Evolutionary conservation across 805 yeast genomes (phyloP).

Genomic region (Ogataea methanolica): DNA sequence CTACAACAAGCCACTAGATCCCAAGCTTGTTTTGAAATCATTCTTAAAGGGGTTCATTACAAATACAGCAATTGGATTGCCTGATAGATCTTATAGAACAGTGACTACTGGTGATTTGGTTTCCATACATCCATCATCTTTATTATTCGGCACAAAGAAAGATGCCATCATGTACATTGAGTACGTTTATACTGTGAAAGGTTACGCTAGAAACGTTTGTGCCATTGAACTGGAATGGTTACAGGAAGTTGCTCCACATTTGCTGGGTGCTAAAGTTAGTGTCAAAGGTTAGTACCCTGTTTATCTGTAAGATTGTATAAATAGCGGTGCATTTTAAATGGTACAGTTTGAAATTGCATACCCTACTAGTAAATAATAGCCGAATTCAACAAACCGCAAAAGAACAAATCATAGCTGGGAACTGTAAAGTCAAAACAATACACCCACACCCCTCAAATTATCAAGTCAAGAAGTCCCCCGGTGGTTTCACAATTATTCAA

Average conservation of each 20-base stretch:
- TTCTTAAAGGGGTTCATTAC: slow-evolving; percentile 80
- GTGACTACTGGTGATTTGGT: slow-evolving; percentile 79
- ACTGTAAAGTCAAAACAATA: too few species aligned
- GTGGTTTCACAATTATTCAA: too few species aligned
- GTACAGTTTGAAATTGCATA: too few species aligned
- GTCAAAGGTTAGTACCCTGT: slow-evolving; percentile 2
- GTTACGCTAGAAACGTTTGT: slow-evolving; percentile 88
- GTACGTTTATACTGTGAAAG: slow-evolving; percentile 87
- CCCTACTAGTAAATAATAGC: too few species aligned
- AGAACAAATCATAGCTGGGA: too few species aligned
- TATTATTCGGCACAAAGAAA: slow-evolving; percentile 72
- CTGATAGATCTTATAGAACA: slow-evolving; percentile 89
- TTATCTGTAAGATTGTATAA: background rate
- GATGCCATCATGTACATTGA: slow-evolving; percentile 95
- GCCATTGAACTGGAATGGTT: slow-evolving; percentile 80
- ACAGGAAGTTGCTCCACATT: slow-evolving; percentile 71
- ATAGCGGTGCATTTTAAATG: background rate
- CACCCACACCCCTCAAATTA: too few species aligned
- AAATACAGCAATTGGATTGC: slow-evolving; percentile 91
- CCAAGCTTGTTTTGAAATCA: slow-evolving; percentile 62
- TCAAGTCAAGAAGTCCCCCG: too few species aligned
- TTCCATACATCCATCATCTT: slow-evolving; percentile 86
- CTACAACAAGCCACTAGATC: slow-evolving; percentile 38
- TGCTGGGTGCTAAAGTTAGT: slow-evolving; percentile 39
- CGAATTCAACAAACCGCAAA: too few species aligned